Conservation (phyloP, 768 basidiomycete species). For the Lentinula aciculospora region DNA sequence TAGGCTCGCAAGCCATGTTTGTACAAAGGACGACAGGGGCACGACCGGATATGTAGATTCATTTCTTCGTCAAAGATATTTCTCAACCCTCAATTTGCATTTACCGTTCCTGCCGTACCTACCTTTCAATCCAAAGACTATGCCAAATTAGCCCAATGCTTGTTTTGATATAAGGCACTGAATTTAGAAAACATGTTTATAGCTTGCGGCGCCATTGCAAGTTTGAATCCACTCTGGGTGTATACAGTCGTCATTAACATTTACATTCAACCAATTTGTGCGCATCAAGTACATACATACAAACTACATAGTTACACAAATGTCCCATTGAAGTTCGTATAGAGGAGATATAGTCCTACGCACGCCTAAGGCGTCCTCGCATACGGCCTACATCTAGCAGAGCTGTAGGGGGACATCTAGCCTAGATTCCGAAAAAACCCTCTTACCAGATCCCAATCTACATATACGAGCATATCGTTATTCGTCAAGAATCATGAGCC, state of each 20-base stretch:
- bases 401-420: not conserved
- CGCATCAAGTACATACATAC: slow-evolving; percentile 4
- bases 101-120: too few relatives aligned
- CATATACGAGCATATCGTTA: not conserved
- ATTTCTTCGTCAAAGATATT: too few relatives aligned
- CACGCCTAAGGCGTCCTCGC: not conserved
- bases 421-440: not conserved
- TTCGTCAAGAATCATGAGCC: slow-evolving; percentile 9
- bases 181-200: too few relatives aligned
- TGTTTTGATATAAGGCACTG: too few relatives aligned
- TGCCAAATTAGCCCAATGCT: too few relatives aligned
- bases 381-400: not conserved
- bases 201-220: too few relatives aligned
- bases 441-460: not conserved
- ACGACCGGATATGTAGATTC: too few relatives aligned
- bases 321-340: not conserved
- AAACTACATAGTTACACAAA: slow-evolving; percentile 5
- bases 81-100: too few relatives aligned
- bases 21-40: too few relatives aligned
- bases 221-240: too few relatives aligned
- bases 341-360: not conserved
- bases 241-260: not conserved
- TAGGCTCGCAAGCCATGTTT: too few relatives aligned
- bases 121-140: too few relatives aligned
- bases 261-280: not conserved